Evolutionary conservation across 2,329 filamentous ascomycete genomes (phyloP), one percentile per base, ranked within the genome.

Genomic region (Botrytis elliptica): DNA sequence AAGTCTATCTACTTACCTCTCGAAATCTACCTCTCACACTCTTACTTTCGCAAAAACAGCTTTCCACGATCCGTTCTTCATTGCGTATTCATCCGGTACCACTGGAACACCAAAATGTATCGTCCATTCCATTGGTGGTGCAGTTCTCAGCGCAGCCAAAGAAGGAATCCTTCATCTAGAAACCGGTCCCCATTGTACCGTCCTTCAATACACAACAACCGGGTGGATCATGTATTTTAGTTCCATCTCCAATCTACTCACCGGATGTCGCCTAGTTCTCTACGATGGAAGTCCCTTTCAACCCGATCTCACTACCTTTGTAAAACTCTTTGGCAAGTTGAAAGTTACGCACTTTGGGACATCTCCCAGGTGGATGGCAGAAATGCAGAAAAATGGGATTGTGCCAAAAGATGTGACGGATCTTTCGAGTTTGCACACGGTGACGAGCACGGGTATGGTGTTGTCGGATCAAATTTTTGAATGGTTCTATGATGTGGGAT

Each of bases 81-180:
- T 97, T 52, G 92, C 91, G 74, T 97, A 94, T 79, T 88, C 91
- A 0, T 93, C 90, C 1, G 93, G 93, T 3, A 97, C 93, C 10
- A 97, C 94, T 0, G 93, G 94, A 6, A 89, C 88, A 33, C 94
- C 94, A 20, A 97, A 97, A 80, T 94, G 93, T 74, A 96, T 97
- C 76, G 92, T 95, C 3, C 94, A 97, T 81, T 91, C 89, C 1
- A 87, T 89, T 1, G 92, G 92, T 5, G 90, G 91, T 0, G 83
- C 88, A 1, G 81, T 93, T 44, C 75, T 93, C 76, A 92, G 82
- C 67, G 25, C 49, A 55, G 49, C 49, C 14, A 55, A 55, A 55
- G 49, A 55, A 55, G 49, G 49, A 55, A 55, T 14, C 12, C 25
- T 55, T 25, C 49, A 55, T n/a, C 49, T 55, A 55, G 49, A 55